phyloP scores from a whole-genome alignment of 306 rosid species.

The Vachellia pachyceras region DNA sequence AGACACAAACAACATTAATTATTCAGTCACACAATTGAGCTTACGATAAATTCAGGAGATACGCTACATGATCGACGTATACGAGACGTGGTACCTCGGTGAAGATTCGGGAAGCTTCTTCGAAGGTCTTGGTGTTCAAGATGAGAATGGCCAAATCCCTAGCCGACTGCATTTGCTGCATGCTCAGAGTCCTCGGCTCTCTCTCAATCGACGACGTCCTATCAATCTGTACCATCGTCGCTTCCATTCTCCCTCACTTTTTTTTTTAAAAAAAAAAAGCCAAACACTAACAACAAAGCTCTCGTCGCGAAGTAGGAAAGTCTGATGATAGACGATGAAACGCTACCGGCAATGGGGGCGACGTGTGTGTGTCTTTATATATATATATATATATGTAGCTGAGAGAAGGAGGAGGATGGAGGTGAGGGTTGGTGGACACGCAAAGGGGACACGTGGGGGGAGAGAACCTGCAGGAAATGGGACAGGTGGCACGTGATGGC shows the following conservation, averaged over 20 bases:
- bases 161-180: slow-evolving; percentile 64
- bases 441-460: slow-evolving; percentile 41
- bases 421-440: slow-evolving; percentile 30
- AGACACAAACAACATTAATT: background rate
- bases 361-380: too few species aligned
- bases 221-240: slow-evolving; percentile 41
- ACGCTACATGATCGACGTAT: background rate
- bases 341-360: background rate
- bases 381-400: background rate
- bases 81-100: slow-evolving; percentile 51
- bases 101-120: slow-evolving; percentile 76
- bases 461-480: background rate
- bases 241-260: slow-evolving; percentile 33
- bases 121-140: slow-evolving; percentile 53
- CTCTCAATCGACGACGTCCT: slow-evolving; percentile 78
- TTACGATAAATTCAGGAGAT: background rate
- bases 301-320: background rate
- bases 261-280: too few species aligned
- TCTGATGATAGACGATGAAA: background rate
- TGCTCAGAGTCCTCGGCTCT: slow-evolving; percentile 74
- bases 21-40: background rate
- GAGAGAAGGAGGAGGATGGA: background rate
- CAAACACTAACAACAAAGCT: background rate
- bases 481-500: slow-evolving; percentile 32
- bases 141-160: slow-evolving; percentile 71